Percentiles rank a stretch among this genome's conserved stretches.
These are phyloP conservation scores for Hericium alpestre DNA, from an alignment of 768 basidiomycete species.

Conservation along the genomic window DNA sequence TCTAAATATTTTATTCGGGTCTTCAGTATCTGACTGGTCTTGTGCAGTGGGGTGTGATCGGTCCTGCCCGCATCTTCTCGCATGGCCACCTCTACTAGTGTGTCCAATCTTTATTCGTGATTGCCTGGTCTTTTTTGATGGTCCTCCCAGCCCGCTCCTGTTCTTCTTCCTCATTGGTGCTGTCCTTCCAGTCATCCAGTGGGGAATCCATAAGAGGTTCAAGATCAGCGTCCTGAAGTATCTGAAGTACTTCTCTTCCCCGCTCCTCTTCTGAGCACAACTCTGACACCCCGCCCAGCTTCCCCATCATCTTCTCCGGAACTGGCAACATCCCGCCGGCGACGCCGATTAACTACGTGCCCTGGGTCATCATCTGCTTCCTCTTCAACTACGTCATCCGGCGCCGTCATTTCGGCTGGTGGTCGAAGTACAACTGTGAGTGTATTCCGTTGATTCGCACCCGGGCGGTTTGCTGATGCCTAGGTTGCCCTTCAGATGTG, in stretches of 20 bases:
- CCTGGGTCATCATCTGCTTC: slow-evolving; percentile 30
- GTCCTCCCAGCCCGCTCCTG: slow-evolving; percentile 24
- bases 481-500: neutral
- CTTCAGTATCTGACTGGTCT: neutral
- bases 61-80: slow-evolving; percentile 63
- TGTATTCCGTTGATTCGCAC: slow-evolving; percentile 8
- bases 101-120: neutral
- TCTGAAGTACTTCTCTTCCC: slow-evolving; percentile 33
- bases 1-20: neutral
- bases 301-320: slow-evolving; percentile 30
- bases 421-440: slow-evolving; percentile 24
- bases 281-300: neutral
- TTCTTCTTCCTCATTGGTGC: slow-evolving; percentile 76
- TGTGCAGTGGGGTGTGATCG: slow-evolving; percentile 49
- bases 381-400: slow-evolving; percentile 24
- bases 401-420: slow-evolving; percentile 19
- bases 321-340: slow-evolving; percentile 30
- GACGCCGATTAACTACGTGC: slow-evolving; percentile 30
- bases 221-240: slow-evolving; percentile 39
- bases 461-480: neutral
- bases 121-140: too few relatives aligned
- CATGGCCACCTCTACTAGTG: slow-evolving; percentile 29
- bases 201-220: slow-evolving; percentile 10
- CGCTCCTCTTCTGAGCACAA: neutral
- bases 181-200: slow-evolving; percentile 47